These are phyloP conservation scores for Pseudonectria buxi DNA, from an alignment of 2,329 filamentous ascomycete species.

Conservation along the genomic window DNA sequence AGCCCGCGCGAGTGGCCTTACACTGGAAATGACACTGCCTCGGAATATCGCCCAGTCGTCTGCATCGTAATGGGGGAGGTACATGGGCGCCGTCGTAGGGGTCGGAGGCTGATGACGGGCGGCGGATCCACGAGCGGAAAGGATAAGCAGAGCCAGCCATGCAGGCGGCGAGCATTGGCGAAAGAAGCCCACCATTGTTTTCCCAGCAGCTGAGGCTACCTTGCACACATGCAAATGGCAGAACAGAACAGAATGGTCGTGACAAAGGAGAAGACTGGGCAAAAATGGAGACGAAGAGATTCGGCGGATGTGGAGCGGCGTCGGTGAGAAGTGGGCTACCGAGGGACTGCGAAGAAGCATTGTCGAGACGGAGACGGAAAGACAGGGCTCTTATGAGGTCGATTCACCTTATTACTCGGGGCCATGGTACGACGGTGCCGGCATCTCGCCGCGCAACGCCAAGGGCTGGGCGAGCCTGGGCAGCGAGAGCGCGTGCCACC, in stretches of 20 bases:
- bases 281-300: background rate
- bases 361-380: no score
- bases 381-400: no score
- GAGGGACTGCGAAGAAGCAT: no score
- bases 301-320: background rate
- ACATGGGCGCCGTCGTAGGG: slow-evolving; percentile 38
- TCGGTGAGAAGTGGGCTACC: no score
- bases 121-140: slow-evolving; percentile 16
- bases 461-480: slow-evolving; percentile 17
- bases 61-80: slow-evolving; percentile 35
- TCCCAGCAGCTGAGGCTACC: background rate
- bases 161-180: slow-evolving; percentile 3
- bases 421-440: no score
- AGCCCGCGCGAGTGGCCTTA: slow-evolving; percentile 27
- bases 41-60: slow-evolving; percentile 39
- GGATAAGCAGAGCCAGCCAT: slow-evolving; percentile 21
- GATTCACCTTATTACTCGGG: no score
- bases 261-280: background rate
- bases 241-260: no score
- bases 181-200: no score
- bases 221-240: slow-evolving; percentile 1
- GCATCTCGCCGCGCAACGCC: slow-evolving; percentile 10
- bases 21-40: slow-evolving; percentile 39
- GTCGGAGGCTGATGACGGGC: slow-evolving; percentile 14
- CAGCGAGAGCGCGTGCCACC: background rate